A percentile compares a stretch with the other conserved stretches of the same genome.
phyloP scores from a whole-genome alignment of 2,329 filamentous ascomycete genomes.

The Trichoderma afroharzianum region DNA sequence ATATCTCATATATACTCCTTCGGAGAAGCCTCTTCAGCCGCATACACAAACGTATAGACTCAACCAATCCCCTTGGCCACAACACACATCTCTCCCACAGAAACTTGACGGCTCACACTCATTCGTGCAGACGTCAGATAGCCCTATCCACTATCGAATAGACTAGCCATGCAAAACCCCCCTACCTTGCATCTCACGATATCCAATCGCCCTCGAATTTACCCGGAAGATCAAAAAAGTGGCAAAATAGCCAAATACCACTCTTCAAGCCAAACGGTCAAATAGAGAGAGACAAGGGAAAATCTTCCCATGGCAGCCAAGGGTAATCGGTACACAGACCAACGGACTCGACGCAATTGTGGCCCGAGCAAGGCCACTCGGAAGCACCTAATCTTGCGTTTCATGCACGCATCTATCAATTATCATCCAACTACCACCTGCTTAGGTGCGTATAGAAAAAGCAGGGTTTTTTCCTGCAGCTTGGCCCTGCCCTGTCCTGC shows the following conservation, averaged over 20 bases:
- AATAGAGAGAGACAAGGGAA: background rate
- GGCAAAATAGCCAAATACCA: constrained; percentile 1
- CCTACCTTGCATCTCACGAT: background rate
- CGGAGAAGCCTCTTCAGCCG: background rate
- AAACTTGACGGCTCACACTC: background rate
- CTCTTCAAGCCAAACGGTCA: background rate
- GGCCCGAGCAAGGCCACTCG: background rate
- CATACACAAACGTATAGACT: background rate
- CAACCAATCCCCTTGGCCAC: background rate
- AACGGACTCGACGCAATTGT: background rate
- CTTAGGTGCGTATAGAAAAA: background rate
- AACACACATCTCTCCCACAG: background rate
- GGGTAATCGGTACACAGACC: background rate
- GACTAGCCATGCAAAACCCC: background rate
- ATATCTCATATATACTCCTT: background rate
- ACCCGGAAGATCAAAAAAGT: constrained; percentile 5
- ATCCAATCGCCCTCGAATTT: background rate
- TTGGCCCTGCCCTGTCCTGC: background rate
- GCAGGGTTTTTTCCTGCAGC: constrained; percentile 4
- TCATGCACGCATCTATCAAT: constrained; percentile 5
- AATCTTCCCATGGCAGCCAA: background rate
- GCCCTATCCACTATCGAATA: background rate
- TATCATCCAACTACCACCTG: background rate
- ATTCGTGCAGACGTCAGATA: background rate
- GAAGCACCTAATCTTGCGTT: constrained; percentile 8